Evolutionary conservation across 306 rosid species (phyloP).

Genomic region (Calophaca sinica): DNA sequence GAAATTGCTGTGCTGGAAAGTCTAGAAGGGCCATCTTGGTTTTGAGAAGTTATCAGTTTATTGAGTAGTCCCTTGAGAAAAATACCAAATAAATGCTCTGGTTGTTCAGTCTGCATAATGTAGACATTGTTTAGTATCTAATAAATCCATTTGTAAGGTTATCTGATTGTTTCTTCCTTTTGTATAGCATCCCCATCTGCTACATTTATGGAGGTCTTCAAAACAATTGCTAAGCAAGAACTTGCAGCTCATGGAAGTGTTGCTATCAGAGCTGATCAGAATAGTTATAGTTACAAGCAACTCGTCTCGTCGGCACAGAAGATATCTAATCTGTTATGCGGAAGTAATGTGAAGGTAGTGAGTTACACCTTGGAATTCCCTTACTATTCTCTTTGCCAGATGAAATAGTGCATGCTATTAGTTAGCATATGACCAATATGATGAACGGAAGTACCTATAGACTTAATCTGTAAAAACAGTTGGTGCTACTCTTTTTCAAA

Average conservation of each 20-base stretch:
- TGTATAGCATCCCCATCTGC: conserved; percentile 64
- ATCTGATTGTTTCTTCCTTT: conserved; percentile 36
- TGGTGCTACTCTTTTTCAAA: background rate
- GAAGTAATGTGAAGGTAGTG: conserved; percentile 52
- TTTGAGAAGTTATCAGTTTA: conserved; percentile 36
- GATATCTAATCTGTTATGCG: conserved; percentile 67
- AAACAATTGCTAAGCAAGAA: conserved; percentile 68
- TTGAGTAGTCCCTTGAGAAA: conserved; percentile 3
- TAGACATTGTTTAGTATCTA: conserved; percentile 7
- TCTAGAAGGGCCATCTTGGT: background rate
- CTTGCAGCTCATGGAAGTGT: conserved; percentile 54
- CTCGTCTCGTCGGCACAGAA: conserved; percentile 71
- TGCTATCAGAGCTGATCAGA: conserved; percentile 81
- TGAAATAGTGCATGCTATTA: background rate
- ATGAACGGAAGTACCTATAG: background rate
- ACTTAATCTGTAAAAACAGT: background rate
- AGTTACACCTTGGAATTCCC: conserved; percentile 44
- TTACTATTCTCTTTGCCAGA: conserved; percentile 13
- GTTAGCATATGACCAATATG: conserved; percentile 29
- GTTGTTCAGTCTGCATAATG: background rate
- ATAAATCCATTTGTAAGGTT: conserved; percentile 19
- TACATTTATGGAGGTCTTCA: conserved; percentile 76
- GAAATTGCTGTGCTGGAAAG: background rate
- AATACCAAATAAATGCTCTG: background rate
- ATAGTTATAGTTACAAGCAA: conserved; percentile 74